These are phyloP conservation scores for Metroxylon sagu DNA, from an alignment of 176 grass and related monocot genomes.

Conservation along the genomic window DNA sequence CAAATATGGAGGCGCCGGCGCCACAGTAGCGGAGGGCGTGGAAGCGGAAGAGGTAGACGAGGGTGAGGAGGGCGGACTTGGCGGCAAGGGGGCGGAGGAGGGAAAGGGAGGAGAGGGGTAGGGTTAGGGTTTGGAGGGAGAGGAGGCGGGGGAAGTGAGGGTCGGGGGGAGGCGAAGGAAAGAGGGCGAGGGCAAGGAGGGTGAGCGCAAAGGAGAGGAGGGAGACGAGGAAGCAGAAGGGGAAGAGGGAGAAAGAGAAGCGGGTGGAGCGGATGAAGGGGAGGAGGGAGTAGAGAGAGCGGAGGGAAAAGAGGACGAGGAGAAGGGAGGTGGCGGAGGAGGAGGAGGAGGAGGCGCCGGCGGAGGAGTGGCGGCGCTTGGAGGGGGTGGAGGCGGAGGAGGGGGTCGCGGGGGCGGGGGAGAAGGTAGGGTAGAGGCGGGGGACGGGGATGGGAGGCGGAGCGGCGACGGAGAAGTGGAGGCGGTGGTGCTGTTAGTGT, in stretches of 20 bases:
- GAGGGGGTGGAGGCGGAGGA: conserved; percentile 19
- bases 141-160: background rate
- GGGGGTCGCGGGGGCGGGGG: conserved; percentile 26
- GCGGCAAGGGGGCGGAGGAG: too few species aligned
- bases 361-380: conserved; percentile 2
- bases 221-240: conserved; percentile 37
- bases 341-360: conserved; percentile 33
- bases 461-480: conserved; percentile 40
- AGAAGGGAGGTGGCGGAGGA: conserved; percentile 30
- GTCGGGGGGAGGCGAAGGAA: too few species aligned
- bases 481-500: background rate
- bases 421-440: conserved; percentile 2
- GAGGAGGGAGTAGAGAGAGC: conserved; percentile 17
- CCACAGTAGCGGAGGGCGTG: too few species aligned
- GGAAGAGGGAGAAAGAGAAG: conserved; percentile 23
- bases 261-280: conserved; percentile 27
- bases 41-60: too few species aligned
- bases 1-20: too few species aligned
- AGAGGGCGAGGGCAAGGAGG: background rate
- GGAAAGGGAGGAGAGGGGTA: too few species aligned
- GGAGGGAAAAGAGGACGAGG: conserved; percentile 44
- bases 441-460: conserved; percentile 33
- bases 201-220: conserved; percentile 13
- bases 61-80: background rate
- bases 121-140: too few species aligned